These are phyloP conservation scores for Rheum nobile DNA, from an alignment of 148 eudicot species.

Conservation along the genomic window DNA sequence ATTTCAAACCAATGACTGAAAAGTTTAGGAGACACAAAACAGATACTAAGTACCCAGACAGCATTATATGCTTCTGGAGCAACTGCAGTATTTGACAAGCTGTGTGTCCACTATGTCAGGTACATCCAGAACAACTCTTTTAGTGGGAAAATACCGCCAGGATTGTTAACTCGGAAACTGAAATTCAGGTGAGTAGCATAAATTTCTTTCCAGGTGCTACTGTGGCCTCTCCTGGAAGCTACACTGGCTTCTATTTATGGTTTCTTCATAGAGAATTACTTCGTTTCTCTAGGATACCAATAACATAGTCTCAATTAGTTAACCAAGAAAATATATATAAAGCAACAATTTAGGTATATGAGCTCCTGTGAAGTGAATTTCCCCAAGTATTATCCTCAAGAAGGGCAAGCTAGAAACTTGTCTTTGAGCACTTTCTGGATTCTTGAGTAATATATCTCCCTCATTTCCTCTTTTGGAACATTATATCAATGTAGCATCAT, in stretches of 20 bases:
- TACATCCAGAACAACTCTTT: slow-evolving; percentile 81
- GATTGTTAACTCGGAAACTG: slow-evolving; percentile 43
- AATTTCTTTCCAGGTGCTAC: not conserved
- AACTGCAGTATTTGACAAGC: not conserved
- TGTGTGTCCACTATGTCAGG: slow-evolving; percentile 28
- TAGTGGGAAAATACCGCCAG: slow-evolving; percentile 65
- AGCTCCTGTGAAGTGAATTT: not conserved
- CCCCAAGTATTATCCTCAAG: not conserved
- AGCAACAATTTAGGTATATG: not conserved
- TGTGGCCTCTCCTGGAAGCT: not conserved
- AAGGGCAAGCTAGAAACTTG: not conserved
- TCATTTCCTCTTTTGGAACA: not conserved
- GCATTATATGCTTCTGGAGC: not conserved
- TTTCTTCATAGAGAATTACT: not conserved
- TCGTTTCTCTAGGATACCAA: not conserved
- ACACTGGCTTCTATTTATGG: not conserved
- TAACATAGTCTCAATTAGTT: not conserved
- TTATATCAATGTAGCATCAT: not conserved
- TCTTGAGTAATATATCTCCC: not conserved
- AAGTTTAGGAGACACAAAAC: not conserved
- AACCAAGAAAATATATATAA: not conserved
- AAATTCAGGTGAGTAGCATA: slow-evolving; percentile 48
- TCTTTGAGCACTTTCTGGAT: not conserved
- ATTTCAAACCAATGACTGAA: not conserved
- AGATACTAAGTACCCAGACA: not conserved